phyloP scores from a whole-genome alignment of 2,329 filamentous ascomycete species.

The Calonectria multiphialidica region DNA sequence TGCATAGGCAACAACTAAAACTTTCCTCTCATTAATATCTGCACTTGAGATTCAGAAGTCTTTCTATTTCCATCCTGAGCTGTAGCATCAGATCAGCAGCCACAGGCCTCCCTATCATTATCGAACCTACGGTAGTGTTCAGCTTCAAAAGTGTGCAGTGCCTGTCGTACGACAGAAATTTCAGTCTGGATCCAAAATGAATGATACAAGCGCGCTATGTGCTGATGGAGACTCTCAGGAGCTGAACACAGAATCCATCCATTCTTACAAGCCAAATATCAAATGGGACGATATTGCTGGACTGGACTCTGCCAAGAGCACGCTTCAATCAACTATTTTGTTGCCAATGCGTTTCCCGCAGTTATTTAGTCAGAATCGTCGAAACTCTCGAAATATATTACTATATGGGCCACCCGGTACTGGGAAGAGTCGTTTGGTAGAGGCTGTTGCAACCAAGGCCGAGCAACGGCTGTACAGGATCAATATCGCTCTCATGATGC shows the following conservation, averaged over 20 bases:
- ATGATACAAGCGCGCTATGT: neutral
- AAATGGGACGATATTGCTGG: conserved; percentile 20
- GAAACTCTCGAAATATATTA: neutral
- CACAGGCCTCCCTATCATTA: too few species aligned
- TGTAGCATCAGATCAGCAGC: too few species aligned
- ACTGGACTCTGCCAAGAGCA: conserved; percentile 12
- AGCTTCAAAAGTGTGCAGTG: too few species aligned
- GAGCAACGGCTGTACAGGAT: conserved; percentile 12
- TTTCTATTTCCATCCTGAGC: too few species aligned
- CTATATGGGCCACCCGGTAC: conserved; percentile 19
- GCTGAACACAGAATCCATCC: neutral
- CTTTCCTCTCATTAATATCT: too few species aligned
- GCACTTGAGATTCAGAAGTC: too few species aligned
- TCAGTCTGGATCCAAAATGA: neutral
- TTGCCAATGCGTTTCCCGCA: conserved; percentile 19
- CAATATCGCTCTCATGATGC: conserved; percentile 10
- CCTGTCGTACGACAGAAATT: too few species aligned
- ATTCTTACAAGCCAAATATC: conserved; percentile 16
- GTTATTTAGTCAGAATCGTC: conserved; percentile 10
- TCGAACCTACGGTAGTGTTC: too few species aligned
- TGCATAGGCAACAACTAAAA: too few species aligned
- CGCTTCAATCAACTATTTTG: conserved; percentile 18
- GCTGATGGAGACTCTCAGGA: neutral
- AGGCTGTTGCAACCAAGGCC: conserved; percentile 21
- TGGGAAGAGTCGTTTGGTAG: conserved; percentile 21